A percentile compares a stretch with the other conserved stretches of the same genome.
Conservation (phyloP, 2,329 filamentous ascomycete species). For the Aspergillaceae sp. region DNA sequence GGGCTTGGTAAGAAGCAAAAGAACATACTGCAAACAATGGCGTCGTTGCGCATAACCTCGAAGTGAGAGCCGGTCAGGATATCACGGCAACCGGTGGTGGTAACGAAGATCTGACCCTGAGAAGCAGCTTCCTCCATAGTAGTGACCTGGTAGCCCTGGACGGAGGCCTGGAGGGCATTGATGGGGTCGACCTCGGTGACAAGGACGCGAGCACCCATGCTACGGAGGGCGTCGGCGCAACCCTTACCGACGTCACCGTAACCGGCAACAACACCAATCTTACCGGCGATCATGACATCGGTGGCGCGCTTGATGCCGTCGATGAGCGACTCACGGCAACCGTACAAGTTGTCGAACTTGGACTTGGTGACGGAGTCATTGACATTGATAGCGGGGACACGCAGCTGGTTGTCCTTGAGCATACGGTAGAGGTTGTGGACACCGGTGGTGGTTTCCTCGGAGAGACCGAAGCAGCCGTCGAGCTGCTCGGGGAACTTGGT, state of each 20-base stretch:
- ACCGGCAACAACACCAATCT: slow-evolving; percentile 94
- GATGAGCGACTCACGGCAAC: slow-evolving; percentile 95
- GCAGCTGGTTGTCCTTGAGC: slow-evolving; percentile 82
- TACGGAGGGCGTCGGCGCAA: slow-evolving; percentile 88
- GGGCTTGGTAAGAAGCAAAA: not conserved
- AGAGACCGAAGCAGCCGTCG: slow-evolving; percentile 95
- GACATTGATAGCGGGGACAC: slow-evolving; percentile 96
- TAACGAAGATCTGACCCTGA: slow-evolving; percentile 94
- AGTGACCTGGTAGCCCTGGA: slow-evolving; percentile 92
- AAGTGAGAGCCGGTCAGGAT: slow-evolving; percentile 91
- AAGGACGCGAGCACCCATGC: slow-evolving; percentile 94
- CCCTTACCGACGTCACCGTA: slow-evolving; percentile 99
- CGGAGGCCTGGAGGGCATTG: slow-evolving; percentile 97
- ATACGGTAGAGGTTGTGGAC: slow-evolving; percentile 99
- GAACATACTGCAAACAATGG: slow-evolving; percentile 87
- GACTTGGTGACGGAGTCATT: slow-evolving; percentile 99
- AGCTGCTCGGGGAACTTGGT: slow-evolving; percentile 97
- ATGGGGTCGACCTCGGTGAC: slow-evolving; percentile 98
- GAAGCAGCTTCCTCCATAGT: slow-evolving; percentile 95
- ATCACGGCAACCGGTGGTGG: slow-evolving; percentile 97
- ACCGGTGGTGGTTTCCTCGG: slow-evolving; percentile 98
- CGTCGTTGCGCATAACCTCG: slow-evolving; percentile 89
- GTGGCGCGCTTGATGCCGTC: slow-evolving; percentile 99
- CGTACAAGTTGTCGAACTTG: slow-evolving; percentile 99
- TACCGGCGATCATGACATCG: slow-evolving; percentile 99